phyloP scores from a whole-genome alignment of 352 stramenopile species.

The Globisporangium yorkense region DNA sequence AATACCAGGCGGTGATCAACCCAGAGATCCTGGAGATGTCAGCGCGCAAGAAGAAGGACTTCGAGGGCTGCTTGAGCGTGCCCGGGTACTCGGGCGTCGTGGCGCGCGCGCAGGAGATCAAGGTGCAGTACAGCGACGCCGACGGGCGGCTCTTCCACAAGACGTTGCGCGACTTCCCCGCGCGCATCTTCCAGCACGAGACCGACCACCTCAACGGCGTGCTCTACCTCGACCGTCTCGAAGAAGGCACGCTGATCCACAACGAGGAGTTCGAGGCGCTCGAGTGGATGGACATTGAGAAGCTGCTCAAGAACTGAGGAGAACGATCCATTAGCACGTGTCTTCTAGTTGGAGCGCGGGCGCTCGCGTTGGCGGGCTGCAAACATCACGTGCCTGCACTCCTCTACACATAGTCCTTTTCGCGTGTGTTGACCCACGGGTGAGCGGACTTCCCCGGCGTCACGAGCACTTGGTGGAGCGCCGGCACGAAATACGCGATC shows the following conservation, averaged over 20 bases:
- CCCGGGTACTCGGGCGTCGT: conserved; percentile 78
- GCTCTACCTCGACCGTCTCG: conserved; percentile 71
- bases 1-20: conserved; percentile 80
- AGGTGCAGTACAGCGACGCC: conserved; percentile 53
- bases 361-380: too few species aligned
- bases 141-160: conserved; percentile 46
- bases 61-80: conserved; percentile 82
- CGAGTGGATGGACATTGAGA: conserved; percentile 50
- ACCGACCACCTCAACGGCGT: conserved; percentile 75
- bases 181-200: conserved; percentile 82
- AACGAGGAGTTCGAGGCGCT: conserved; percentile 76
- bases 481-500: conserved; percentile 18
- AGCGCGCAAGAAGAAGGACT: conserved; percentile 52
- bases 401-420: conserved; percentile 14
- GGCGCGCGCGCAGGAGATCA: conserved; percentile 48
- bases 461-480: conserved; percentile 20
- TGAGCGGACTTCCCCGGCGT: conserved; percentile 15
- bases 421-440: conserved; percentile 17
- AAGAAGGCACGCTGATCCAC: conserved; percentile 68
- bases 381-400: too few species aligned
- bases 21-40: conserved; percentile 61
- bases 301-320: conserved; percentile 38
- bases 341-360: neutral
- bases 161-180: conserved; percentile 67
- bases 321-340: neutral